A percentile compares a stretch with the other conserved stretches of the same genome.
Conservation (phyloP, 2,329 filamentous ascomycete species). For the Pyricularia sp. region DNA sequence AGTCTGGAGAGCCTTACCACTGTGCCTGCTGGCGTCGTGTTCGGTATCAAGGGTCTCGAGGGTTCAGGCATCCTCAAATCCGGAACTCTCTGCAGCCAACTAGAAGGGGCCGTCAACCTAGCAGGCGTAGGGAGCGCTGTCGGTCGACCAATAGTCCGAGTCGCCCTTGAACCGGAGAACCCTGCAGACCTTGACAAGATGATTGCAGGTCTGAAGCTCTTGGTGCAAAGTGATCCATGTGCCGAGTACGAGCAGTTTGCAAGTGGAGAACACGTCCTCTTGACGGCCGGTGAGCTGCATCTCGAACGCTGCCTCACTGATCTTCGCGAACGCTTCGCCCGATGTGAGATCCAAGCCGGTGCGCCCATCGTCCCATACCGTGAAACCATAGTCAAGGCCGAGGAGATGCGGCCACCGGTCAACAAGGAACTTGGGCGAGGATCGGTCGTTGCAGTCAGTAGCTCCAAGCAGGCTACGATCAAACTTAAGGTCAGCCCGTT, state of each 20-base stretch:
- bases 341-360: constrained; percentile 89
- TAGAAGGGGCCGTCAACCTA: constrained; percentile 81
- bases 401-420: constrained; percentile 85
- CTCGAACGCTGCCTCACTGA: constrained; percentile 91
- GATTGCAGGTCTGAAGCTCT: constrained; percentile 75
- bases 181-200: constrained; percentile 90
- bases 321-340: constrained; percentile 82
- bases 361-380: constrained; percentile 92
- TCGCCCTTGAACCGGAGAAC: constrained; percentile 88
- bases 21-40: constrained; percentile 89
- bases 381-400: constrained; percentile 77
- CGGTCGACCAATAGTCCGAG: constrained; percentile 86
- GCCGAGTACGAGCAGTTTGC: constrained; percentile 90
- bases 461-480: constrained; percentile 78
- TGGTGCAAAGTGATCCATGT: constrained; percentile 92
- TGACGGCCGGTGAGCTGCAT: constrained; percentile 91
- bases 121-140: constrained; percentile 70
- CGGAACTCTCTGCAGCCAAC: constrained; percentile 80
- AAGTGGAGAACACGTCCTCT: constrained; percentile 88
- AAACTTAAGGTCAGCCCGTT: constrained; percentile 70
- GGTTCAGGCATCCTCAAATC: constrained; percentile 85
- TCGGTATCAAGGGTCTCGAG: constrained; percentile 87
- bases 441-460: constrained; percentile 63
- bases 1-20: constrained; percentile 72
- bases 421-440: constrained; percentile 83